Base-by-base conservation (phyloP, 345 rosid species). In the Brassica nigra region DNA sequence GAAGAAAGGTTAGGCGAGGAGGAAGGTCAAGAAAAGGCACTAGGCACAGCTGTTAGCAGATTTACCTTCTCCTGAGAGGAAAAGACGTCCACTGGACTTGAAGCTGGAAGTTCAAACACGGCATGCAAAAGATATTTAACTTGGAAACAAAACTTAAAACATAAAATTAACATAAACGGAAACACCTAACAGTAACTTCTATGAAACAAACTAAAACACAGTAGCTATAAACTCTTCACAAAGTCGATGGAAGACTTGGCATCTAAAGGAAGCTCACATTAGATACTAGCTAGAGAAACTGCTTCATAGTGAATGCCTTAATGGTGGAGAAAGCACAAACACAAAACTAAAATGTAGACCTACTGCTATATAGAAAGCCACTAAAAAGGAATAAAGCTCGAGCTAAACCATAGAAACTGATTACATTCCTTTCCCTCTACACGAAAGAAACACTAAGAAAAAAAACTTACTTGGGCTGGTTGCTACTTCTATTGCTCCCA, bases 11-110 rank as follows among this genome's bases (percentile, higher is more conserved):
- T 58, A 76, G 69, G 33, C 0, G 12, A 64, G 44, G 34, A 70
- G 15, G 8, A 27, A 69, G 31, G 33, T 42, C 34, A 10, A 42
- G 16, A 57, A 52, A 70, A 36, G n/a, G 16, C 42, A 64, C 5
- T 29, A 3, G 62, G 42, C 72, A 44, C 67, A 57, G 28, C 65
- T 55, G 68, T 64, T 42, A 63, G 67, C 63, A 57, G 42, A 63
- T 71, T 68, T 78, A 93, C 99, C 93, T 88, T 89, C 63, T 83
- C 81, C 76, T 69, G 83, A 71, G 89, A 76, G 73, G 87, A 42
- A 69, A 11, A n/a, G 31, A 63, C 64, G 9, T 76, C 88, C 77
- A 74, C 78, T 80, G 80, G 86, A 77, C 75, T 83, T 62, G 81
- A 70, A 81, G 85, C 94, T 91, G 88, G 70, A 59, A 80, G 74